Percentiles rank a stretch among this genome's conserved stretches.
Evolutionary conservation across 140 eudicot genomes (phyloP).

Genomic region (Senecio squalidus): DNA sequence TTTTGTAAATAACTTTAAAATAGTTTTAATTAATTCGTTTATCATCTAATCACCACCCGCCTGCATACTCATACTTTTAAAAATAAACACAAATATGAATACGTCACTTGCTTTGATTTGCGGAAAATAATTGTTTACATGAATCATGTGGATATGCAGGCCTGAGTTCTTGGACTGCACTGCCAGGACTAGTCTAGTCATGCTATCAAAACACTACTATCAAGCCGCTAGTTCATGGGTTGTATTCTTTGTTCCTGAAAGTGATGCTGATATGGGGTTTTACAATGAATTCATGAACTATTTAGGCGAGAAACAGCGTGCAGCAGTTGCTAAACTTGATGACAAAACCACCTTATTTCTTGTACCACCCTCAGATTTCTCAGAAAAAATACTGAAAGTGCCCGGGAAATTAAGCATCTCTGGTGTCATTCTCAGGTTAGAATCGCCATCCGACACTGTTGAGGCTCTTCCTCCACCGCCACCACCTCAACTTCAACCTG

Average conservation of each 20-base stretch:
- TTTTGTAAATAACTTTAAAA: too few species aligned
- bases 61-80: too few species aligned
- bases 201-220: constrained; percentile 84
- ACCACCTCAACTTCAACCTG: constrained; percentile 23
- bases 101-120: background rate
- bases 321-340: constrained; percentile 87
- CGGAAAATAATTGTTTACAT: constrained; percentile 12
- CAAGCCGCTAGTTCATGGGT: constrained; percentile 73
- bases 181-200: constrained; percentile 82
- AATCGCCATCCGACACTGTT: constrained; percentile 35
- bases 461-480: constrained; percentile 50
- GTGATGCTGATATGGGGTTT: constrained; percentile 72
- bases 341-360: constrained; percentile 79
- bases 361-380: constrained; percentile 97
- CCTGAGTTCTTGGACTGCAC: constrained; percentile 87
- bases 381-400: constrained; percentile 81
- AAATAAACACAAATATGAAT: too few species aligned
- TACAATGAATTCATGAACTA: constrained; percentile 88
- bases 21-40: too few species aligned
- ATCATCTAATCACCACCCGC: too few species aligned
- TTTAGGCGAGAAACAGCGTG: constrained; percentile 80
- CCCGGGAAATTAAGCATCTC: constrained; percentile 84
- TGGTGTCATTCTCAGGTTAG: constrained; percentile 77
- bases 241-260: constrained; percentile 83
- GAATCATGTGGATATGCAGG: constrained; percentile 40